These are phyloP conservation scores for Lithospermum erythrorhizon DNA, from an alignment of 257 asterid species.

Conservation along the genomic window DNA sequence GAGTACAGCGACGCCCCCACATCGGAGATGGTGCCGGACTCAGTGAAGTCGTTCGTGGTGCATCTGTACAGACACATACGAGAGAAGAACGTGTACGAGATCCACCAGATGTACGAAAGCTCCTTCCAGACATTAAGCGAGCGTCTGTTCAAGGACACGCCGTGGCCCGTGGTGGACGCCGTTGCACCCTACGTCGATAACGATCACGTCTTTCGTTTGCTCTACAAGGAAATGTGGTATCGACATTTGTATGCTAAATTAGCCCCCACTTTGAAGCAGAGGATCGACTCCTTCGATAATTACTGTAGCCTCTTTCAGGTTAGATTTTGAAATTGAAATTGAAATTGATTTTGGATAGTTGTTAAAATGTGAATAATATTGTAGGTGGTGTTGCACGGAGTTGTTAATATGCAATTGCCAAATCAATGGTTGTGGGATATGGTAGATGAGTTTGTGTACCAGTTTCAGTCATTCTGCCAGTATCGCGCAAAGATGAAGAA, in stretches of 20 bases:
- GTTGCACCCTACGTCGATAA: constrained; percentile 75
- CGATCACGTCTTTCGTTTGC: constrained; percentile 89
- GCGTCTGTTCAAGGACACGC: constrained; percentile 72
- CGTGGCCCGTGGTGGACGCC: constrained; percentile 95
- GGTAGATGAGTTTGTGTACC: constrained; percentile 97
- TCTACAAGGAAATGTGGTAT: constrained; percentile 96
- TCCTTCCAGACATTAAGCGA: constrained; percentile 89
- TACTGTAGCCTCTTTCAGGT: constrained; percentile 89
- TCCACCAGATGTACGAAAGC: constrained; percentile 89
- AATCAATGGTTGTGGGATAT: constrained; percentile 99
- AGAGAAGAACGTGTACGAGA: constrained; percentile 93
- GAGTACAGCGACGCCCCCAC: too few species aligned
- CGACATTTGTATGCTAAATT: constrained; percentile 85
- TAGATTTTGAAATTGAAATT: too few species aligned
- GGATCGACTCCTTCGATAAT: constrained; percentile 93
- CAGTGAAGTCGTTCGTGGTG: constrained; percentile 74
- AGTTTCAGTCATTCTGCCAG: constrained; percentile 92
- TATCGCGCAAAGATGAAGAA: constrained; percentile 91
- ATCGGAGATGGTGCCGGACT: too few species aligned
- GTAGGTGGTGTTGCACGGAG: constrained; percentile 88
- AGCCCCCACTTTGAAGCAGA: constrained; percentile 68
- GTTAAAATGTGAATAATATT: not conserved
- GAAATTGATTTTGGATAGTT: too few species aligned
- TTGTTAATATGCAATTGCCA: constrained; percentile 93
- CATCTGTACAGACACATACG: constrained; percentile 93